Conservation (phyloP, 2,329 filamentous ascomycete genomes). For the Sporothrix dimorphospora region DNA sequence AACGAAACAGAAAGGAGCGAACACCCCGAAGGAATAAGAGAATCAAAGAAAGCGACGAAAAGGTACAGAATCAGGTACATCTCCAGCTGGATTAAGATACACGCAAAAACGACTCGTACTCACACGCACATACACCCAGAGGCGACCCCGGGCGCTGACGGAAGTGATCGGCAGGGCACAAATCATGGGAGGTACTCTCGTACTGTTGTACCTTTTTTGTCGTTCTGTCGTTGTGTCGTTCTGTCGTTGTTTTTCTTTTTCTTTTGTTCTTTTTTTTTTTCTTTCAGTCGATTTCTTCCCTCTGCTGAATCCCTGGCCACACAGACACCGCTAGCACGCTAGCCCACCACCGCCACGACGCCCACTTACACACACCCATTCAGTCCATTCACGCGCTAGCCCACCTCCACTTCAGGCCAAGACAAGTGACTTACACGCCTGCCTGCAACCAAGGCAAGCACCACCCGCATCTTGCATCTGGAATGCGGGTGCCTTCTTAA, state of each 20-base stretch:
- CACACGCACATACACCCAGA: no score
- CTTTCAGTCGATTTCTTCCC: background rate
- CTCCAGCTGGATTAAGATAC: no score
- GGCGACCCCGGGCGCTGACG: constrained; percentile 4
- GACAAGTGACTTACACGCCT: constrained; percentile 12
- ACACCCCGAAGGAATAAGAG: background rate
- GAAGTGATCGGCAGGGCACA: constrained; percentile 21
- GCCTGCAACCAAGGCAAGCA: constrained; percentile 16
- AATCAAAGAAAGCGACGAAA: background rate
- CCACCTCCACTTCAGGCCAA: constrained; percentile 14
- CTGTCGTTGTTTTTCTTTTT: background rate
- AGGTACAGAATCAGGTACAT: background rate
- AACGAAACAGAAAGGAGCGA: background rate
- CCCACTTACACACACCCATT: constrained; percentile 10
- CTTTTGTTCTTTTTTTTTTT: background rate
- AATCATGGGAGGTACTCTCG: background rate
- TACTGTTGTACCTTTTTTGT: background rate
- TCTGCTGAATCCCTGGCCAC: constrained; percentile 7
- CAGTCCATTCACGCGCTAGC: constrained; percentile 17
- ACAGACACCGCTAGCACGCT: constrained; percentile 16
- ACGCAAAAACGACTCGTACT: no score
- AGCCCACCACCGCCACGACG: background rate
- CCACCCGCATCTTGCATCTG: constrained; percentile 18
- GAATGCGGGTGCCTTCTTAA: constrained; percentile 24
- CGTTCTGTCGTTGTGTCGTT: no score